Percentiles rank a stretch among this genome's conserved stretches.
Conservation (phyloP, 441 rosid genomes). For the Populus hybrid region DNA sequence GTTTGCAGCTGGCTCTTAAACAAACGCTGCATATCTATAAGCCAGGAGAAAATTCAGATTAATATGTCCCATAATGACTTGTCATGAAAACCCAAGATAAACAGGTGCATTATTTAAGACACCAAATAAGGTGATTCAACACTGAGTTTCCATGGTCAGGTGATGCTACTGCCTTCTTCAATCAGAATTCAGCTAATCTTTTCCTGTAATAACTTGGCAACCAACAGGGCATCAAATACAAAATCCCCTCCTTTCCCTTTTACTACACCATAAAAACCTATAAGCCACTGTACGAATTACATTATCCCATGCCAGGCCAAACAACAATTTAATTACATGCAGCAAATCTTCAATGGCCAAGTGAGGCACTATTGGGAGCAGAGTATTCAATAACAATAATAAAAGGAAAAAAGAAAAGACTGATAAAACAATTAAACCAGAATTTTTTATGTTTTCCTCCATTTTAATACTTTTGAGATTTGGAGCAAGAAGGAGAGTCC, state of each 20-base stretch:
- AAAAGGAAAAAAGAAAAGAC: neutral
- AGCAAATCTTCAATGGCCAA: neutral
- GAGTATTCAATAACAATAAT: neutral
- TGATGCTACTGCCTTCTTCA: neutral
- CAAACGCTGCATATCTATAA: conserved; percentile 34
- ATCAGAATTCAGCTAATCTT: neutral
- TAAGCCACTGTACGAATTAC: neutral
- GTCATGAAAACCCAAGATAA: neutral
- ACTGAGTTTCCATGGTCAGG: neutral
- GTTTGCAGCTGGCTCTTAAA: conserved; percentile 54
- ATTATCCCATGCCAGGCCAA: neutral
- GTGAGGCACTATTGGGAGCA: neutral
- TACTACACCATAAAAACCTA: neutral
- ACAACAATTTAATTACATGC: neutral
- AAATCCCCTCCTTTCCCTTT: neutral
- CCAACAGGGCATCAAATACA: neutral
- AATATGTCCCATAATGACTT: neutral
- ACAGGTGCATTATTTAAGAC: neutral
- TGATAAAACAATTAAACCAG: neutral
- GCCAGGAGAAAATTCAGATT: conserved; percentile 1
- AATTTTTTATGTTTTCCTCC: neutral
- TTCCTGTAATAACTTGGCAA: neutral
- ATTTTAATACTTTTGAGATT: too few species aligned
- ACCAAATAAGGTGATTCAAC: neutral
- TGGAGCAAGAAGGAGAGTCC: neutral